A percentile compares a stretch with the other conserved stretches of the same genome.
Conservation (phyloP, 768 basidiomycete species). For the Collybia nuda region DNA sequence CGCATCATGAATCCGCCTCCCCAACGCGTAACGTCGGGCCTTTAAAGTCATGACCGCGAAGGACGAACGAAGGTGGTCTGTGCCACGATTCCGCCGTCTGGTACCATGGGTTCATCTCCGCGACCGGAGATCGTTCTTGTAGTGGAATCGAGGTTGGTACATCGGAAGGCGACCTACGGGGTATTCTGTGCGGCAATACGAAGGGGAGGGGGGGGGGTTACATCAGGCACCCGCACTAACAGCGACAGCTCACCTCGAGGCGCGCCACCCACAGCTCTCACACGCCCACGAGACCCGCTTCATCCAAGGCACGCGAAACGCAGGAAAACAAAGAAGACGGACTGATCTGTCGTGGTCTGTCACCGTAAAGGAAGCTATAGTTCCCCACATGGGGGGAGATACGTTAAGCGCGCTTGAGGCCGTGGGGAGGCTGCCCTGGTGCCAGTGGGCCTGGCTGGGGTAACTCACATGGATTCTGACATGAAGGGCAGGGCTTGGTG, state of each 20-base stretch:
- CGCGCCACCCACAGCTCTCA: slow-evolving; percentile 6
- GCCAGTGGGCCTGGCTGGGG: neutral
- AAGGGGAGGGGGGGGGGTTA: neutral
- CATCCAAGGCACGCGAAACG: neutral
- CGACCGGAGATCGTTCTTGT: neutral
- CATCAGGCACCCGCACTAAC: too few relatives aligned
- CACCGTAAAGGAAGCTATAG: slow-evolving; percentile 2
- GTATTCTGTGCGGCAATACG: too few relatives aligned
- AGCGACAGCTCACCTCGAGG: slow-evolving; percentile 2
- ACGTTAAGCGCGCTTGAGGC: neutral
- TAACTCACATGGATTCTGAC: slow-evolving; percentile 6
- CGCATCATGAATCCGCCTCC: too few relatives aligned
- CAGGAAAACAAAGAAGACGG: neutral
- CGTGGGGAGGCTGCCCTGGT: neutral
- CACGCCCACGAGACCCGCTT: slow-evolving; percentile 1
- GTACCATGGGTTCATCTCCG: slow-evolving; percentile 11
- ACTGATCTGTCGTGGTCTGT: neutral
- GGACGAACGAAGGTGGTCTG: slow-evolving; percentile 9
- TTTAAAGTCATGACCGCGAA: slow-evolving; percentile 1
- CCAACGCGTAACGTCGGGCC: neutral
- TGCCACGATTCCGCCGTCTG: slow-evolving; percentile 11
- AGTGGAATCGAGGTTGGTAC: too few relatives aligned
- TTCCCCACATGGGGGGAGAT: neutral
- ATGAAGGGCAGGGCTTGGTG: slow-evolving; percentile 3
- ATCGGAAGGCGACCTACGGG: neutral